Base-by-base conservation (phyloP, 2,329 filamentous ascomycete species). In the Coniella vitis region DNA sequence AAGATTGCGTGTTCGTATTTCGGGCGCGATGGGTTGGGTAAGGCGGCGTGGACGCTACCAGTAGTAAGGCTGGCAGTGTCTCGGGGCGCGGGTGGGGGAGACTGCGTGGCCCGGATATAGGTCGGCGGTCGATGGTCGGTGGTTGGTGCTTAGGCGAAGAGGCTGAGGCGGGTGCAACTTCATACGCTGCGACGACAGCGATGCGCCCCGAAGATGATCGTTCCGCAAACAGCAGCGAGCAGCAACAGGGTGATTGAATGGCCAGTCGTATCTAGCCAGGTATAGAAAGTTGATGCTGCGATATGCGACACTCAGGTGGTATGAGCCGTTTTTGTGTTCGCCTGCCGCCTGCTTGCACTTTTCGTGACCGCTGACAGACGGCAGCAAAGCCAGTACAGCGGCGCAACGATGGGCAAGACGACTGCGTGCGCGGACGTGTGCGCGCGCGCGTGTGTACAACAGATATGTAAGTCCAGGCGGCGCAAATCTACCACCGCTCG, bases 31-130 rank as follows among this genome's bases (percentile, higher is more conserved):
- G 16, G 38, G 22, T 16, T 41, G 17, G 38, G 38, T 41, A 9
- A 41, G 44, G 37, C 32, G 44, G 32, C 16, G 22, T 25, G 37
- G 25, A 14, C 7, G 36, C 22, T 41, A 16, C n/a, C 25, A 16
- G 22, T 41, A 14, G 25, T 19, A 14, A 42, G 37, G 43, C 29
- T 41, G 42, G 17, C 29, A 35, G 25, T 43, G 51, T 53, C 47
- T 53, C 39, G 47, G 43, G 45, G 38, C 20, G 21, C 32, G 39
- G 31, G 47, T 47, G 51, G 47, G 47, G 51, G 19, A 47, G 35
- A 41, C 36, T 49, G 47, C 34, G 37, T 49, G 35, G n/a, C 17
- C 21, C 39, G n/a, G 32, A 3, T 34, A 16, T 41, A 19, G 38
- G 17, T 16, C 35, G 36, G 13, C n/a, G 29, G 17, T 44, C 17